Base-by-base conservation (phyloP, 208 protist species). In the Lotmaria passim region DNA sequence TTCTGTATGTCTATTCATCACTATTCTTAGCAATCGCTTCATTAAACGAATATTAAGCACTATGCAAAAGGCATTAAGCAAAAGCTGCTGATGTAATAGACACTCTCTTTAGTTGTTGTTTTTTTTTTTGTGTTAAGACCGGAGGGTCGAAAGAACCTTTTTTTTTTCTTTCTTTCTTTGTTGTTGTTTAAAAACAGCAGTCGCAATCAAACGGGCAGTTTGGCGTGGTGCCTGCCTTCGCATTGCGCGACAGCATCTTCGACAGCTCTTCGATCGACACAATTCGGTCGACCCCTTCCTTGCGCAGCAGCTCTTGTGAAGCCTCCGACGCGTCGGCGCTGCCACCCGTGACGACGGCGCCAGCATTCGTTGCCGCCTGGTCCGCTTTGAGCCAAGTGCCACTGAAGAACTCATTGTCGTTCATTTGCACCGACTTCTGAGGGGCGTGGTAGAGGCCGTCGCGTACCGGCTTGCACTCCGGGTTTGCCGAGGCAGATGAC, bases 191-290 rank as follows among this genome's bases (percentile, higher is more conserved):
- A 69, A 94, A 96, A 50, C 91, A 96, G 63, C 91, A 96, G 56
- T 96, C 89, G 48, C 91, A 96, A 79, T 94, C 91, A 71, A 96
- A 96, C 6, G 91, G 91, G 70, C 91, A 96, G 70, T 96, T 94
- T 7, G 89, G 81, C 23, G 91, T 96, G 17, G 89, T 90, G 19
- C 91, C 91, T 3, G 91, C 91, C 24, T 81, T 74, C 1, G 89
- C 65, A 51, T 85, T 92, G 21, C 74, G 72, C 0, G 91, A 96
- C 0, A 93, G 78, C 64, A 96, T 91, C 52, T 81, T 90, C 26
- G 81, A 69, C n/a, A 96, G 73, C 77, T 93, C 81, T 28, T 81
- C 75, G 43, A 93, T 75, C 7, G 76, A 86, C 2, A 96, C 71
- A 52, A 96, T 93, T 43, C 91, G 89, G 65, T 89, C 57, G 7